Evolutionary conservation across 208 protist genomes (phyloP).

Genomic region (Leishmania guyanensis): DNA sequence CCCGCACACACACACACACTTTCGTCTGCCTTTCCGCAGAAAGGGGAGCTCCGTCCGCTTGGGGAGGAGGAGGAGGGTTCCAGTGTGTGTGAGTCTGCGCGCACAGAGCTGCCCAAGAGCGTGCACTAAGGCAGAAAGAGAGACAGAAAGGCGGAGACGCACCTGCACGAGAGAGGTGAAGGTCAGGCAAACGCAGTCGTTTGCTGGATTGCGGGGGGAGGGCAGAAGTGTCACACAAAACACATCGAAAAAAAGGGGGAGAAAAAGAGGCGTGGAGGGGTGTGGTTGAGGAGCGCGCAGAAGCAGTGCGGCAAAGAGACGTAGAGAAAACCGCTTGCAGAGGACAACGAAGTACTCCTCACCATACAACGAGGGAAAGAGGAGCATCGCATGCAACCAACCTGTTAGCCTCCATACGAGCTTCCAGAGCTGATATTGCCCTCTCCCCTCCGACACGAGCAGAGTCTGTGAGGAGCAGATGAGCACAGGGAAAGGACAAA

Average conservation of each 20-base stretch:
- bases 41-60: background rate
- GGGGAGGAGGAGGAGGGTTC: background rate
- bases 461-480: background rate
- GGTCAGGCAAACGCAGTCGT: background rate
- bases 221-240: background rate
- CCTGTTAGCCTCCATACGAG: background rate
- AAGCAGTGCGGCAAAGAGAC: background rate
- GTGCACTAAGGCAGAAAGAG: background rate
- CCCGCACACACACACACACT: background rate
- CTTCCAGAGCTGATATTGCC: background rate
- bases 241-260: background rate
- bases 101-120: background rate
- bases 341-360: background rate
- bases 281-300: background rate
- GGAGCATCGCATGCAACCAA: background rate
- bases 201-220: background rate
- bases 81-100: background rate
- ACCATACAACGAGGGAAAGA: background rate
- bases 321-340: background rate
- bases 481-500: background rate
- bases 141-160: background rate
- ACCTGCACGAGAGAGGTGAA: background rate
- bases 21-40: background rate
- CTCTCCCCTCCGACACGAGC: background rate
- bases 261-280: background rate